A percentile compares a stretch with the other conserved stretches of the same genome.
phyloP scores from a whole-genome alignment of 1,284 basidiomycete genomes.

The Cryptococcus deneoformans region DNA sequence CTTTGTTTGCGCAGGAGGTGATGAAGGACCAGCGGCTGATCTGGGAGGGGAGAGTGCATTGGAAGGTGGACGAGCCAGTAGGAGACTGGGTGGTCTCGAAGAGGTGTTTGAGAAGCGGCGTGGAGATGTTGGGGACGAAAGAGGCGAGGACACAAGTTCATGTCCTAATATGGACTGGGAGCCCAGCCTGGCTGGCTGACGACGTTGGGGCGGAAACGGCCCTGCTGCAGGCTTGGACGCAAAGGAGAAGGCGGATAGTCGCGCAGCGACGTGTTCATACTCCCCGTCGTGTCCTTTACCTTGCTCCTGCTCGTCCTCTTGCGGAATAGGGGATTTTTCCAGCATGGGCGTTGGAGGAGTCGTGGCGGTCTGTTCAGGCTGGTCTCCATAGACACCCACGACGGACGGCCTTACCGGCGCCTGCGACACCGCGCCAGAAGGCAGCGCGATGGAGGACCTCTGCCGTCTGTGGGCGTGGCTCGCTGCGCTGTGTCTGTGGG shows the following conservation, averaged over 20 bases:
- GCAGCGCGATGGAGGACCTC: constrained; percentile 12
- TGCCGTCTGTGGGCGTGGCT: constrained; percentile 18
- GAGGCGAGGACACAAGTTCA: constrained; percentile 5
- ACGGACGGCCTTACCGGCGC: constrained; percentile 9
- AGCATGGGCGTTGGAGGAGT: constrained; percentile 30
- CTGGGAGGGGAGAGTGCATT: constrained; percentile 19
- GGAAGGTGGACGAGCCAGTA: constrained; percentile 31
- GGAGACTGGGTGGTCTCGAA: constrained; percentile 29
- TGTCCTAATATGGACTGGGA: constrained; percentile 15
- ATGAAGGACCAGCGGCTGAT: constrained; percentile 14
- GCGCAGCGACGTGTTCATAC: constrained; percentile 13
- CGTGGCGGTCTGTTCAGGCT: constrained; percentile 27
- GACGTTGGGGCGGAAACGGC: constrained; percentile 13
- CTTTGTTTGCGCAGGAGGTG: constrained; percentile 26
- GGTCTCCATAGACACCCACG: constrained; percentile 12
- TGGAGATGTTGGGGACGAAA: constrained; percentile 14
- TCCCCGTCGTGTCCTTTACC: constrained; percentile 1
- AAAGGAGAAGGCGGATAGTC: constrained; percentile 38
- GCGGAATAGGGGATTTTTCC: too few relatives aligned
- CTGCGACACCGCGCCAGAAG: constrained; percentile 1
- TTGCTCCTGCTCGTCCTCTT: too few relatives aligned
- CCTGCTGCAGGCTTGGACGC: constrained; percentile 29
- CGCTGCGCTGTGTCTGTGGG: constrained; percentile 1
- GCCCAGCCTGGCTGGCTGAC: constrained; percentile 12
- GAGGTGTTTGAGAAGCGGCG: constrained; percentile 17